Percentiles rank a stretch among this genome's conserved stretches.
Evolutionary conservation across 495 filamentous ascomycete genomes (phyloP).

Genomic region (Aspergillus nidulans): DNA sequence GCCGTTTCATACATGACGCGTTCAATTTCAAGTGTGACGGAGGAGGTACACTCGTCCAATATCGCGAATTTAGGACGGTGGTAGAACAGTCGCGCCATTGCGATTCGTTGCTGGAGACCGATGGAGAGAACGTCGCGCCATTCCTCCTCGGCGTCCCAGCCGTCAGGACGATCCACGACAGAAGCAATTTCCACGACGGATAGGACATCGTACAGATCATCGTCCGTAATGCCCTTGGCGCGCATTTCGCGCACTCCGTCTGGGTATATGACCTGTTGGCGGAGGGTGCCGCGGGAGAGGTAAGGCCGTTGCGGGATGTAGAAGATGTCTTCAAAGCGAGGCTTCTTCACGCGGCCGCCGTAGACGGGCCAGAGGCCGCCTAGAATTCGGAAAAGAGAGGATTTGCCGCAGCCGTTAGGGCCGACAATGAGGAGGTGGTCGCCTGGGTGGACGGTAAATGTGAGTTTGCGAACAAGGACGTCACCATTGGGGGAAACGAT

Average conservation of each 20-base stretch:
- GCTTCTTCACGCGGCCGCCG: slow-evolving; percentile 86
- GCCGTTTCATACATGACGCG: slow-evolving; percentile 96
- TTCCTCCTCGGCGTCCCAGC: slow-evolving; percentile 94
- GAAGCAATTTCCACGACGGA: slow-evolving; percentile 74
- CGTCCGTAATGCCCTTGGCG: slow-evolving; percentile 75
- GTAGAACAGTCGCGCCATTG: slow-evolving; percentile 96
- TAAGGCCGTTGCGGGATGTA: slow-evolving; percentile 98
- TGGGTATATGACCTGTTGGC: slow-evolving; percentile 95
- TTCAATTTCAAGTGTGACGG: slow-evolving; percentile 89
- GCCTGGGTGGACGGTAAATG: slow-evolving; percentile 78
- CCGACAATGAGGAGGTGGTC: slow-evolving; percentile 94
- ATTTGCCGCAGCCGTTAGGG: slow-evolving; percentile 96
- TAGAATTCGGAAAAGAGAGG: slow-evolving; percentile 89
- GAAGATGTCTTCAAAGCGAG: slow-evolving; percentile 85
- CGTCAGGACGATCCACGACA: slow-evolving; percentile 74
- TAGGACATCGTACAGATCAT: slow-evolving; percentile 72
- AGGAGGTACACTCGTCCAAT: slow-evolving; percentile 92
- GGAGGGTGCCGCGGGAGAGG: slow-evolving; percentile 77
- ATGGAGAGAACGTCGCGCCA: slow-evolving; percentile 90
- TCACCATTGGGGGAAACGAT: slow-evolving; percentile 97
- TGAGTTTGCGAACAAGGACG: slow-evolving; percentile 75
- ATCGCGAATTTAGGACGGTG: slow-evolving; percentile 87
- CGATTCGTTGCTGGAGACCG: slow-evolving; percentile 93
- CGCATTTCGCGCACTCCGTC: slow-evolving; percentile 86
- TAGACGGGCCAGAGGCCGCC: slow-evolving; percentile 99